Percentiles rank a stretch among this genome's conserved stretches.
Conservation (phyloP, 306 rosid genomes). For the Prunus campanulata region DNA sequence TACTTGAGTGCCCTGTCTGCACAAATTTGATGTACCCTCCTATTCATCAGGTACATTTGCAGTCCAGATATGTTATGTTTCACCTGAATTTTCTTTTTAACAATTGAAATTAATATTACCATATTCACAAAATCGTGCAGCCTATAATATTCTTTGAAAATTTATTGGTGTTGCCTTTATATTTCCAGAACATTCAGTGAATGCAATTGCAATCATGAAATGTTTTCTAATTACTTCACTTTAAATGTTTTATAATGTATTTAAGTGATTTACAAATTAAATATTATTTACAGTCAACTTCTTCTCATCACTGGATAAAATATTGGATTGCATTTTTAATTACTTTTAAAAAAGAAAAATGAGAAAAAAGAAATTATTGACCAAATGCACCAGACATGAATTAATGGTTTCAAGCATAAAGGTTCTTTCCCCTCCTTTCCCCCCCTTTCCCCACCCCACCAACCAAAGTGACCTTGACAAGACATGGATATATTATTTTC, state of each 20-base stretch:
- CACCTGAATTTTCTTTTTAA: background rate
- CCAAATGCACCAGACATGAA: background rate
- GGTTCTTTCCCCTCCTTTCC: background rate
- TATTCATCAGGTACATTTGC: constrained; percentile 72
- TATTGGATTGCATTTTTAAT: background rate
- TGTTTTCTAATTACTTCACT: background rate
- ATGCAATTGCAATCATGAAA: background rate
- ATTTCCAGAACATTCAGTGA: background rate
- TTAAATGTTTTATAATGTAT: background rate
- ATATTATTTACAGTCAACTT: background rate
- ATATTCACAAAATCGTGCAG: background rate
- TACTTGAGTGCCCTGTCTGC: constrained; percentile 90
- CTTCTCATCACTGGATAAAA: background rate
- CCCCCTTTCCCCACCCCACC: background rate
- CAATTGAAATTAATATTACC: background rate
- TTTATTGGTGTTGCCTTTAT: background rate
- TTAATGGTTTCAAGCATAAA: background rate
- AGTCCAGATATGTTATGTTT: constrained; percentile 2
- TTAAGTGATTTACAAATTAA: background rate
- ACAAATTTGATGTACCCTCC: constrained; percentile 88
- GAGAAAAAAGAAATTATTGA: background rate
- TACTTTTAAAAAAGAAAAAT: background rate
- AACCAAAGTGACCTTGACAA: background rate
- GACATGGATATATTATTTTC: background rate
- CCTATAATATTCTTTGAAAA: background rate